Percentiles rank a stretch among this genome's conserved stretches.
Evolutionary conservation across 225 moss, liverwort and hornwort genomes (phyloP).

Genomic region (Anthoceros angustus): DNA sequence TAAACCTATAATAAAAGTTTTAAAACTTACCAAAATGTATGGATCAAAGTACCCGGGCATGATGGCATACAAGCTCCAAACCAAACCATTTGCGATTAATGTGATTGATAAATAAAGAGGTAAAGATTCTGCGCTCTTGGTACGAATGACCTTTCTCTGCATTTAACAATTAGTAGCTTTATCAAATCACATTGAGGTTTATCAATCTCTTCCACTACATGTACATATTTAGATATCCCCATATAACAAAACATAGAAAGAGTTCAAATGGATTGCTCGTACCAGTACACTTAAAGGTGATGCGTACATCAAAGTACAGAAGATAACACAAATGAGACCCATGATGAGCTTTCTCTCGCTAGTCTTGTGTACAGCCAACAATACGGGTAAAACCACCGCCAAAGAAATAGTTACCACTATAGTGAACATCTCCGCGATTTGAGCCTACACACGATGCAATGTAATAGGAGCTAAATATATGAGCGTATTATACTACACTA

Average conservation of each 20-base stretch:
- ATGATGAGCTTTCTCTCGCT: background rate
- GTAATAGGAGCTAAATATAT: too few relatives aligned
- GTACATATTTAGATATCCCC: background rate
- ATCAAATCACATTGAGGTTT: too few relatives aligned
- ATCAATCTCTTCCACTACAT: too few relatives aligned
- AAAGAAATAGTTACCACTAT: background rate
- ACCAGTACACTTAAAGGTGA: background rate
- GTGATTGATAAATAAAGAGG: background rate
- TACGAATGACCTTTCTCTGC: background rate
- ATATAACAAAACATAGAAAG: too few relatives aligned
- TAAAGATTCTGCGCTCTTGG: background rate
- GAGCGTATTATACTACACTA: too few relatives aligned
- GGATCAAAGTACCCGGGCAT: background rate
- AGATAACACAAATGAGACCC: background rate
- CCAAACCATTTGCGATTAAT: background rate
- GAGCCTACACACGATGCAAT: background rate
- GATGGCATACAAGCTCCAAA: background rate
- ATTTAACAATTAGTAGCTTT: background rate
- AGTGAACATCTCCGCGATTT: background rate
- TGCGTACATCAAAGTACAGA: background rate
- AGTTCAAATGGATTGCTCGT: background rate
- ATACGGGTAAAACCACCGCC: background rate
- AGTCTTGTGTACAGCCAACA: background rate
- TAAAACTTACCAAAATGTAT: background rate
- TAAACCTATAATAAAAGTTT: background rate